Percentiles rank a stretch among this genome's conserved stretches.
Conservation (phyloP, 768 basidiomycete genomes). For the Russula dissimulans region DNA sequence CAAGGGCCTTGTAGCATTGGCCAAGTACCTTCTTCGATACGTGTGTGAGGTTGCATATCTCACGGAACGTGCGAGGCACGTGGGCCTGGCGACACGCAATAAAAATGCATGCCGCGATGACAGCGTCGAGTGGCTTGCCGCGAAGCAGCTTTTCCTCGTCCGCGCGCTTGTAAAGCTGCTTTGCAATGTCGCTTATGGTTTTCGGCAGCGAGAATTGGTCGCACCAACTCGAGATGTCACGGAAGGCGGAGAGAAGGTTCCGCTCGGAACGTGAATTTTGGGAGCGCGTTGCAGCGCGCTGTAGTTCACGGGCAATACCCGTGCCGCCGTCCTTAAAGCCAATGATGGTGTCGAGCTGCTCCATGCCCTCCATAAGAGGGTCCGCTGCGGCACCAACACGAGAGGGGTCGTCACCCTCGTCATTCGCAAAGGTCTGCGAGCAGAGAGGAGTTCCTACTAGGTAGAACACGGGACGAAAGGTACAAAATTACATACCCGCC, state of each 20-base stretch:
- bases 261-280: slow-evolving; percentile 74
- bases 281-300: slow-evolving; percentile 81
- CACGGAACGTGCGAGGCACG: slow-evolving; percentile 92
- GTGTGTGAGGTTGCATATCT: slow-evolving; percentile 87
- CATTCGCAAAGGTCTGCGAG: slow-evolving; percentile 94
- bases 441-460: slow-evolving; percentile 18
- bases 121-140: slow-evolving; percentile 85
- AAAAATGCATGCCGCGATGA: slow-evolving; percentile 97
- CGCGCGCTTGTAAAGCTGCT: slow-evolving; percentile 94
- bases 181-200: slow-evolving; percentile 90
- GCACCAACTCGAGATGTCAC: slow-evolving; percentile 88
- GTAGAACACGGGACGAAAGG: slow-evolving; percentile 13
- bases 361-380: slow-evolving; percentile 87
- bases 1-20: slow-evolving; percentile 86
- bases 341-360: slow-evolving; percentile 91
- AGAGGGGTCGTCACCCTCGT: slow-evolving; percentile 98
- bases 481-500: slow-evolving; percentile 60
- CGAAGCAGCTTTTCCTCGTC: slow-evolving; percentile 91
- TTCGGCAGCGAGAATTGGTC: slow-evolving; percentile 92
- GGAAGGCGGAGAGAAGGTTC: slow-evolving; percentile 80
- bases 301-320: slow-evolving; percentile 84
- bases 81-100: slow-evolving; percentile 94
- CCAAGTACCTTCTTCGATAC: slow-evolving; percentile 93
- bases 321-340: slow-evolving; percentile 93
- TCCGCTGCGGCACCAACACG: slow-evolving; percentile 97